Percentiles rank a stretch among this genome's conserved stretches.
phyloP scores from a whole-genome alignment of 108 stramenopile genomes.

The Nitzschia palea region DNA sequence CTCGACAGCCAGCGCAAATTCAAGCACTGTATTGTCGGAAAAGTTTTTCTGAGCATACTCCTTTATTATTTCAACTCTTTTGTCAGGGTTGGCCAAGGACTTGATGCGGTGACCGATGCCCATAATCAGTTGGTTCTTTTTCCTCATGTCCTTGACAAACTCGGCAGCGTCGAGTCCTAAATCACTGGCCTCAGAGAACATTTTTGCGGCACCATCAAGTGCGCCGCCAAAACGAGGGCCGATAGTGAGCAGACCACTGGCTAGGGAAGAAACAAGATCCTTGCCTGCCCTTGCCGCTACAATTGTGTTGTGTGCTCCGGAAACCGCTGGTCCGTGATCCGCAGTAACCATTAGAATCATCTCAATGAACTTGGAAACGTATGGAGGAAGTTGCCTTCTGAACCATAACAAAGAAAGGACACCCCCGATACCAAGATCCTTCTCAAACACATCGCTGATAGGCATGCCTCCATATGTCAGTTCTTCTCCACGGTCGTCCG shows the following conservation, averaged over 20 bases:
- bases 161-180: conserved; percentile 57
- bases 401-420: conserved; percentile 92
- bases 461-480: conserved; percentile 86
- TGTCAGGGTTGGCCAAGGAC: conserved; percentile 84
- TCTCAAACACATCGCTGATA: conserved; percentile 79
- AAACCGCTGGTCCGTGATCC: conserved; percentile 86
- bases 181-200: conserved; percentile 80
- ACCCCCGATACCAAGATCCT: conserved; percentile 88
- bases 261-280: conserved; percentile 86
- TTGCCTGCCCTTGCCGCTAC: conserved; percentile 91
- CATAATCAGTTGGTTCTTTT: conserved; percentile 89
- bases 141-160: conserved; percentile 83
- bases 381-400: conserved; percentile 80
- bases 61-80: conserved; percentile 86
- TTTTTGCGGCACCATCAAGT: conserved; percentile 77
- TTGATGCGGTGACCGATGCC: conserved; percentile 92
- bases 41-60: conserved; percentile 84
- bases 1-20: conserved; percentile 89
- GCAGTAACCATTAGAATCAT: conserved; percentile 93
- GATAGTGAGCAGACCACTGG: conserved; percentile 84
- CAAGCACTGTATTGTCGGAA: conserved; percentile 71
- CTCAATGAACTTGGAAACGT: conserved; percentile 92
- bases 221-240: conserved; percentile 94
- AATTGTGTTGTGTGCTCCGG: conserved; percentile 92
- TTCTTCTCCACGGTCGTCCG: conserved; percentile 92